Base-by-base conservation (phyloP, 208 protist genomes). In the Endotrypanum monterogeii region DNA sequence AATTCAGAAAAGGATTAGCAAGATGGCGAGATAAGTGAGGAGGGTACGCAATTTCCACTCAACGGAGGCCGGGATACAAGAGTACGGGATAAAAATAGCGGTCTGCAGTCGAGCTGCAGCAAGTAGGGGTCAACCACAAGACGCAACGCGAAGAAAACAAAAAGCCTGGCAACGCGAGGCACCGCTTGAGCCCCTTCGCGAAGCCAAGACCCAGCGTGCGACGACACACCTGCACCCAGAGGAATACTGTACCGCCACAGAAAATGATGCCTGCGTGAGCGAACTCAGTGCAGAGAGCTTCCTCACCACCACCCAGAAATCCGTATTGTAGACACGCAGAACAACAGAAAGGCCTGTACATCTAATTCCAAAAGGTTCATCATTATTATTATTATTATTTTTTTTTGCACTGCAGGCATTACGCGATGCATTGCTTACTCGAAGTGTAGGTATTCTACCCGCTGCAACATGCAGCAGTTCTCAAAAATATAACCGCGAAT, bases 401-500 rank as follows among this genome's bases (percentile, higher is more conserved):
- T 11, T 61, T 23, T 60, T 32, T n/a, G 2, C 20, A 25, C 28
- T 12, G 9, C 28, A 41, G 60, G 60, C 60, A 25, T 35, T 44
- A 23, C 44, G 11, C 37, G 23, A 28, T 7, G 23, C 37, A 44
- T 37, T 8, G 18, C 8, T 65, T 70, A 70, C 46, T 56, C 66
- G 51, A 70, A 70, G 9, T 56, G 46, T 9, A 18, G 41, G 20
- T 28, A 37, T 1, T 51, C 23, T 25, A 74, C 63, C 0, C 12
- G 76, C 18, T 20, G 35, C 63, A 79, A 51, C 61, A 74, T 32
- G 0, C 60, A 51, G 41, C 74, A 48, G 61, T 58, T 61, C 51
- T 79, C 74, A 5, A 79, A 76, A 8, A 81, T 69, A 23, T 73
- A 48, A 6, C 62, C 54, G 52, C 74, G 54, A 35, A 83, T 51